Base-by-base conservation (phyloP, 1,284 basidiomycete genomes). In the Ganoderma leucocontextum region DNA sequence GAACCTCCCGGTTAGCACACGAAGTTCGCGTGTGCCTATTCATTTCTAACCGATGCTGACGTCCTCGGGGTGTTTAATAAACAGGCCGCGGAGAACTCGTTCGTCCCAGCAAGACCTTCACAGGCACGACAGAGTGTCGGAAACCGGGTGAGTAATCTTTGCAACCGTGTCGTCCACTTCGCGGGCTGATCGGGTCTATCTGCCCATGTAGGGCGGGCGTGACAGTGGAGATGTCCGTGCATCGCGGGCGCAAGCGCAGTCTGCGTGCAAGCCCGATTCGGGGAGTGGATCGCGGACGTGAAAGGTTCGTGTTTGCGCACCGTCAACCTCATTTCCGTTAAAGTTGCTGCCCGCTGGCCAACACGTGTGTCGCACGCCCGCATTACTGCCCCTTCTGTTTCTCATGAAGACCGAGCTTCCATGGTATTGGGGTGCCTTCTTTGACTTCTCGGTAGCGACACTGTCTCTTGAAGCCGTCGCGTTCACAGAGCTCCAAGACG, bases 301-400 rank as follows among this genome's bases (percentile, higher is more conserved):
- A 66, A 66, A 52, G 49, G 65, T 66, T 44, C 58, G 60, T 60
- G 52, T 57, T 39, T 55, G 38, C 38, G 22, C 35, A 25, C 22
- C 47, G 38, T 33, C 53, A 42, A 12, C 17, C 60, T 62, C 35
- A 66, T 66, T 53, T 62, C 60, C 65, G 65, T 62, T 33, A 47
- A 47, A n/a, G 42, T 59, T 49, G 39, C n/a, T 35, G 13, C 55
- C 35, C 38, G 49, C 25, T 35, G 29, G 53, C 25, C 29, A 55
- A 38, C 38, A 41, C 58, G 58, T 60, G 58, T 60, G 58, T 38
- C 35, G 7, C 35, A 36, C 55, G 55, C 33, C 55, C 55, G 33
- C 55, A 13, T 17, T 58, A 38, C 35, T 17, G 55, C 52, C 52
- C 8, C 19, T 58, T 22, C 55, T n/a, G 19, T 58, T 58, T 58